Base-by-base conservation (phyloP, 441 rosid genomes). In the Melastoma candidum region DNA sequence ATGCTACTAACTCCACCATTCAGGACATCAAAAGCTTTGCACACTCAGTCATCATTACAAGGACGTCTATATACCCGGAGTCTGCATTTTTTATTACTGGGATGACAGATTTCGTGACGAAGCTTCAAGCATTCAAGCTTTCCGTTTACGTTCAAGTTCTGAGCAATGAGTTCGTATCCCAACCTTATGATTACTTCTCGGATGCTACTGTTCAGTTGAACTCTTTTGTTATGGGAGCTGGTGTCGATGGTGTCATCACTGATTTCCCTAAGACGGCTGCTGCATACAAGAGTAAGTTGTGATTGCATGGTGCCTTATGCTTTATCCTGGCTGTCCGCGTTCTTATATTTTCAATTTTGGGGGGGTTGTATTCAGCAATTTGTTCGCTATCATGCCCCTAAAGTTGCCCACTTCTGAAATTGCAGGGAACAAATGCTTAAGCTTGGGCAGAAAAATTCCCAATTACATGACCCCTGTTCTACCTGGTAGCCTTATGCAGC, bases 131-230 rank as follows among this genome's bases (percentile, higher is more conserved):
- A 12, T 63, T 54, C 53, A 63, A 71, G 44, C 78, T 88, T 8
- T 54, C 74, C 2, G 87, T 88, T 68, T 85, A 85, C 14, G 87
- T 79, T 11, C 71, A 74, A 66, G 49, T 64, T 51, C 83, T 88
- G 72, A 68, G 66, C 61, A 88, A 88, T 53, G 96, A 88, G 71
- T 88, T 81, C 63, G 71, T 78, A 39, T 85, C 96, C 63, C 95
- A 85, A 51, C 73, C 89, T 12, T 83, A 81, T 83, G 96, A 88
- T 61, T 85, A 79, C 71, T 83, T 79, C 57, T 56, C 95, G 0
- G 92, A 88, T 41, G 64, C 84, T 6, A 82, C 74, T 5, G 87
- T 77, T 1, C 95, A 88, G 74, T 57, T 88, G 27, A 85, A 84
- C 69, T 47, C 77, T 10, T 75, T 54, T 61, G 71, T 69, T 36